Conservation (phyloP, 371 early-diverging fungal genomes). For the Coemansia sp. region DNA sequence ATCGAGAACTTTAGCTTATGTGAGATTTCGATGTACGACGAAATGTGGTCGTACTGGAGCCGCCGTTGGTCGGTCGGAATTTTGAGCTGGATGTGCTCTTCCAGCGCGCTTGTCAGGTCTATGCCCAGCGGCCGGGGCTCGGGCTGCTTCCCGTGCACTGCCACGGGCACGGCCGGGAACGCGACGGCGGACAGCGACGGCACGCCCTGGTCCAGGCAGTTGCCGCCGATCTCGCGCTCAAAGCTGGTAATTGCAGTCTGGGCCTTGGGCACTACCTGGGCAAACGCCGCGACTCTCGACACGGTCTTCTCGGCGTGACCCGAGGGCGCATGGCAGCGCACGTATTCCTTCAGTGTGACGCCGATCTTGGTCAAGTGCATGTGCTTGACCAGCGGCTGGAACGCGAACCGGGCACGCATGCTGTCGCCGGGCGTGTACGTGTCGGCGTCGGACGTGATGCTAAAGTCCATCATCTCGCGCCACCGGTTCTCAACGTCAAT, state of each 20-base stretch:
- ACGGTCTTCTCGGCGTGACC: slow-evolving; percentile 46
- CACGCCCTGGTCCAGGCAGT: neutral
- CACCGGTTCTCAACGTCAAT: slow-evolving; percentile 46
- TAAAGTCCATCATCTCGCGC: slow-evolving; percentile 46
- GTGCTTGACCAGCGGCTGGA: slow-evolving; percentile 49
- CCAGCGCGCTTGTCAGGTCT: slow-evolving; percentile 30
- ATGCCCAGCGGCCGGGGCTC: slow-evolving; percentile 13
- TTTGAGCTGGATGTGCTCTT: slow-evolving; percentile 25
- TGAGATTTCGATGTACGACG: slow-evolving; percentile 42
- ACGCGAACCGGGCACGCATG: slow-evolving; percentile 28
- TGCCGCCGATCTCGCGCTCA: neutral
- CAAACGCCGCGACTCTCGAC: slow-evolving; percentile 31
- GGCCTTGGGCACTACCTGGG: slow-evolving; percentile 22
- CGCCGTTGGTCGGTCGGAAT: slow-evolving; percentile 31
- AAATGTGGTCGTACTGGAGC: slow-evolving; percentile 47
- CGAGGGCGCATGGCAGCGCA: slow-evolving; percentile 42
- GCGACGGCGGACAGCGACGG: neutral
- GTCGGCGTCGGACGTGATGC: slow-evolving; percentile 31
- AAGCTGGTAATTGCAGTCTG: neutral
- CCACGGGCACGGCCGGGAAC: neutral
- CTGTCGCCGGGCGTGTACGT: slow-evolving; percentile 42
- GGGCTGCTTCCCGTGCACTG: neutral
- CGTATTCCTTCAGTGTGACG: slow-evolving; percentile 48
- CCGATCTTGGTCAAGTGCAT: slow-evolving; percentile 35
- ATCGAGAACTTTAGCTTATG: slow-evolving; percentile 49